Percentiles rank a stretch among this genome's conserved stretches.
phyloP scores from a whole-genome alignment of 2,329 filamentous ascomycete species.

The Plectosphaerella cucumerina region DNA sequence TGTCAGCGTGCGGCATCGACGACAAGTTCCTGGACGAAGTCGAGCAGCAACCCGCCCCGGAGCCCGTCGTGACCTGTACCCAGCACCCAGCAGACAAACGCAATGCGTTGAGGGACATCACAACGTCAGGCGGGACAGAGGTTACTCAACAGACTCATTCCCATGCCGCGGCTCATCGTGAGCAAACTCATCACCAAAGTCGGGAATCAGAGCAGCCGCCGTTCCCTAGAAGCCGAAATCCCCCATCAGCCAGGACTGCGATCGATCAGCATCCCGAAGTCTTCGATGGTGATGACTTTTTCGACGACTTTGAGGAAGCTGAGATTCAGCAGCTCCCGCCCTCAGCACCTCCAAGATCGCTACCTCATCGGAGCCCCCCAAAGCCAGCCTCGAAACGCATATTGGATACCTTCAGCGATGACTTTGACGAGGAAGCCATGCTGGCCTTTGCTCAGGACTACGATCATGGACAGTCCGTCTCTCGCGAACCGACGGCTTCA shows the following conservation, averaged over 20 bases:
- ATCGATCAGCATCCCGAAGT: neutral
- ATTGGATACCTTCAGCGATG: constrained; percentile 35
- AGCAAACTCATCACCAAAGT: too few species aligned
- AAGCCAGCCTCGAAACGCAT: constrained; percentile 12
- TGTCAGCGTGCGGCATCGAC: constrained; percentile 42
- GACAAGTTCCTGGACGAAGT: constrained; percentile 31
- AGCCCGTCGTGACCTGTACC: constrained; percentile 15
- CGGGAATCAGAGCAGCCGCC: constrained; percentile 11
- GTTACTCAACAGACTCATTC: constrained; percentile 50
- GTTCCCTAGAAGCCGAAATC: constrained; percentile 11
- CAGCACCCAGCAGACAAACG: constrained; percentile 15
- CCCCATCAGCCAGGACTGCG: neutral
- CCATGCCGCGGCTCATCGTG: constrained; percentile 9
- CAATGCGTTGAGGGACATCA: neutral
- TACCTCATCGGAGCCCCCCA: constrained; percentile 2
- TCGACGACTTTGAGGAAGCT: constrained; percentile 18
- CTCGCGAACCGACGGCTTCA: constrained; percentile 14
- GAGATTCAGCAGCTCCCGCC: neutral
- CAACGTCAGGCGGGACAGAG: constrained; percentile 31
- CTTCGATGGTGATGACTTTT: constrained; percentile 24
- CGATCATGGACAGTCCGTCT: constrained; percentile 36
- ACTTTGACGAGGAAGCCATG: constrained; percentile 47
- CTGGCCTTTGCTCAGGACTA: constrained; percentile 47
- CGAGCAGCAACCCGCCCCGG: neutral
- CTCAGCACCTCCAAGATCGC: neutral